Percentiles rank a stretch among this genome's conserved stretches.
These are phyloP conservation scores for Pythium periplocum DNA, from an alignment of 352 stramenopile genomes.

Conservation along the genomic window DNA sequence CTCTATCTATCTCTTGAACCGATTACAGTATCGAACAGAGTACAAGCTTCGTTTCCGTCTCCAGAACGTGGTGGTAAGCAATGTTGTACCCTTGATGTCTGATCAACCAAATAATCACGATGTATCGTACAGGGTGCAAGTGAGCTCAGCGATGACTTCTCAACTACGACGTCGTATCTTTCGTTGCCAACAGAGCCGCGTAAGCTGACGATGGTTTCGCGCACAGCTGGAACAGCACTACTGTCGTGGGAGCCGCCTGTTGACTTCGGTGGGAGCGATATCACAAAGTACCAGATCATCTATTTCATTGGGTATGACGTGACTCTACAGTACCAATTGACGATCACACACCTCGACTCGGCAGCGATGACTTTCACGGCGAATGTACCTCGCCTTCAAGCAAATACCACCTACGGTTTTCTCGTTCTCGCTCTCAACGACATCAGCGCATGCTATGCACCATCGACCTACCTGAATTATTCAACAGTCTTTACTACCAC, in stretches of 20 bases:
- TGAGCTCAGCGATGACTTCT: slow-evolving; percentile 33
- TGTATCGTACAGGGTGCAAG: slow-evolving; percentile 30
- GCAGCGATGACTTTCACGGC: slow-evolving; percentile 19
- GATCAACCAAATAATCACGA: background rate
- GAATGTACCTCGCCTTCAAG: slow-evolving; percentile 32
- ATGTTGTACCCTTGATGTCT: too few relatives aligned
- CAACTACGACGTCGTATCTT: slow-evolving; percentile 30
- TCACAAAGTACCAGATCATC: slow-evolving; percentile 40
- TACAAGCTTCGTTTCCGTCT: slow-evolving; percentile 48
- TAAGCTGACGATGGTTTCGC: slow-evolving; percentile 19
- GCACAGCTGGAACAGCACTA: slow-evolving; percentile 30
- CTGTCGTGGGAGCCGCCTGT: slow-evolving; percentile 39
- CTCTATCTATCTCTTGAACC: slow-evolving; percentile 17
- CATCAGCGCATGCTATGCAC: slow-evolving; percentile 35
- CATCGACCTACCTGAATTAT: slow-evolving; percentile 20
- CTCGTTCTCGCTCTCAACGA: slow-evolving; percentile 48
- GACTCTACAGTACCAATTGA: slow-evolving; percentile 27
- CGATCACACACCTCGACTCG: slow-evolving; percentile 19
- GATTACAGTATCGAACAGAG: slow-evolving; percentile 31
- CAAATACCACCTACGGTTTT: slow-evolving; percentile 54
- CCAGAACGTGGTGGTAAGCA: slow-evolving; percentile 26
- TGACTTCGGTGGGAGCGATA: slow-evolving; percentile 46
- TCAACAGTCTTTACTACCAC: slow-evolving; percentile 33
- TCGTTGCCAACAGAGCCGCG: slow-evolving; percentile 34
- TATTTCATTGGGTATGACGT: slow-evolving; percentile 35